phyloP scores from a whole-genome alignment of 2,329 filamentous ascomycete genomes.

The Aotearoamyces nothofagi region DNA sequence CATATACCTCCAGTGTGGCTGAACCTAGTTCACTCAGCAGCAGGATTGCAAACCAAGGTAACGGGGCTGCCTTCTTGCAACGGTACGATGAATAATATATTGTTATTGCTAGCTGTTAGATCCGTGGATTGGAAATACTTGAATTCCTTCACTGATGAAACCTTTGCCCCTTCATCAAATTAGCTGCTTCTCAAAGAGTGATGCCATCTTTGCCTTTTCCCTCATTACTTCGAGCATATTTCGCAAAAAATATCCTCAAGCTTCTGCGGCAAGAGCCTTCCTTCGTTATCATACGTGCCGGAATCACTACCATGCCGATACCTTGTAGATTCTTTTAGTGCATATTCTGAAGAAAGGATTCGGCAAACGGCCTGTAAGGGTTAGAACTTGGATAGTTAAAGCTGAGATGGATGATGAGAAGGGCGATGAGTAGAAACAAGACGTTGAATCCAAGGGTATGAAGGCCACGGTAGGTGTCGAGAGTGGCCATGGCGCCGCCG shows the following conservation, averaged over 20 bases:
- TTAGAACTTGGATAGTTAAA: slow-evolving; percentile 37
- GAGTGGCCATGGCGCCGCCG: slow-evolving; percentile 36
- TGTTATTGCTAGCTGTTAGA: no score
- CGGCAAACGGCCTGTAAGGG: slow-evolving; percentile 22
- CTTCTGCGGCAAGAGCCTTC: slow-evolving; percentile 30
- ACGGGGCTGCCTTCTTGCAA: no score
- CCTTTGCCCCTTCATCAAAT: slow-evolving; percentile 25
- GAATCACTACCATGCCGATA: slow-evolving; percentile 30
- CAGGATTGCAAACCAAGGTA: slow-evolving; percentile 16
- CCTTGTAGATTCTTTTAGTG: slow-evolving; percentile 18
- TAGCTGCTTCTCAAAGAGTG: slow-evolving; percentile 21
- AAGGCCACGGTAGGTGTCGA: slow-evolving; percentile 32
- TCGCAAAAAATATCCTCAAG: slow-evolving; percentile 35
- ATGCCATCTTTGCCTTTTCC: slow-evolving; percentile 22
- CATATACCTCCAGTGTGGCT: slow-evolving; percentile 15
- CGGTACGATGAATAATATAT: no score
- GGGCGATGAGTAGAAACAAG: slow-evolving; percentile 25
- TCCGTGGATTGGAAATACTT: no score
- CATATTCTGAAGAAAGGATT: slow-evolving; percentile 24
- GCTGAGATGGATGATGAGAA: slow-evolving; percentile 30
- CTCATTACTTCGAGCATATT: slow-evolving; percentile 25
- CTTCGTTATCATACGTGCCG: slow-evolving; percentile 30
- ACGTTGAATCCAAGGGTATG: slow-evolving; percentile 28
- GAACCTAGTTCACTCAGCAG: slow-evolving; percentile 15
- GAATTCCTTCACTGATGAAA: no score